These are phyloP conservation scores for Aspergillus jensenii DNA, from an alignment of 2,329 filamentous ascomycete species.

Conservation along the genomic window DNA sequence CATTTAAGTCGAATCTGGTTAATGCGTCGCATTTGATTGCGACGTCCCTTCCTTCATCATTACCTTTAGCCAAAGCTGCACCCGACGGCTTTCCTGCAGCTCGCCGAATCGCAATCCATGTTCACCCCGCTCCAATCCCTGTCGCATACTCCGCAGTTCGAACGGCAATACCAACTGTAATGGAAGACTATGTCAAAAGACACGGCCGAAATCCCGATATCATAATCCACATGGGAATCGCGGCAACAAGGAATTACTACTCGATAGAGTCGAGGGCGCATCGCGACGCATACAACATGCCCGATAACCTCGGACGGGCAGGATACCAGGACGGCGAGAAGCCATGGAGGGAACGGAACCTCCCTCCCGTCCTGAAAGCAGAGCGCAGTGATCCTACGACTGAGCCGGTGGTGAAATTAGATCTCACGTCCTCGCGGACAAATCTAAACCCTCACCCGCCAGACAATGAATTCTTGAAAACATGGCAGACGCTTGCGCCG, in stretches of 20 bases:
- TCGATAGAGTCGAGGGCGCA: slow-evolving; percentile 69
- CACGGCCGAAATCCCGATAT: slow-evolving; percentile 58
- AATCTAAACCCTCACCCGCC: slow-evolving; percentile 28
- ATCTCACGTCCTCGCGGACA: background rate
- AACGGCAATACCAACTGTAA: slow-evolving; percentile 62
- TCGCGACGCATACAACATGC: slow-evolving; percentile 68
- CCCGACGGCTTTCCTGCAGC: slow-evolving; percentile 18
- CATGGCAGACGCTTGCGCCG: slow-evolving; percentile 35
- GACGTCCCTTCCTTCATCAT: slow-evolving; percentile 62
- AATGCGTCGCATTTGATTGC: slow-evolving; percentile 85
- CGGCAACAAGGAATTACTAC: slow-evolving; percentile 64
- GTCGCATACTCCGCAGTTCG: slow-evolving; percentile 71
- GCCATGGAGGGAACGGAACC: slow-evolving; percentile 52
- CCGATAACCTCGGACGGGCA: slow-evolving; percentile 64
- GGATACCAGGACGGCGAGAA: slow-evolving; percentile 49
- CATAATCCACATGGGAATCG: slow-evolving; percentile 79
- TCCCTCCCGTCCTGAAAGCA: slow-evolving; percentile 55
- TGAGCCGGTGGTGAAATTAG: background rate
- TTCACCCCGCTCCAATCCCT: slow-evolving; percentile 65
- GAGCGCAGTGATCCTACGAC: slow-evolving; percentile 30
- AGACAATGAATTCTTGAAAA: slow-evolving; percentile 32
- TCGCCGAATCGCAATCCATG: slow-evolving; percentile 40
- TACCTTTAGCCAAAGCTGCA: slow-evolving; percentile 47
- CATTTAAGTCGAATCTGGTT: slow-evolving; percentile 70
- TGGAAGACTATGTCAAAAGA: slow-evolving; percentile 46